These are phyloP conservation scores for Taphrina communis DNA, from an alignment of 1,139 yeast genomes.

Conservation along the genomic window DNA sequence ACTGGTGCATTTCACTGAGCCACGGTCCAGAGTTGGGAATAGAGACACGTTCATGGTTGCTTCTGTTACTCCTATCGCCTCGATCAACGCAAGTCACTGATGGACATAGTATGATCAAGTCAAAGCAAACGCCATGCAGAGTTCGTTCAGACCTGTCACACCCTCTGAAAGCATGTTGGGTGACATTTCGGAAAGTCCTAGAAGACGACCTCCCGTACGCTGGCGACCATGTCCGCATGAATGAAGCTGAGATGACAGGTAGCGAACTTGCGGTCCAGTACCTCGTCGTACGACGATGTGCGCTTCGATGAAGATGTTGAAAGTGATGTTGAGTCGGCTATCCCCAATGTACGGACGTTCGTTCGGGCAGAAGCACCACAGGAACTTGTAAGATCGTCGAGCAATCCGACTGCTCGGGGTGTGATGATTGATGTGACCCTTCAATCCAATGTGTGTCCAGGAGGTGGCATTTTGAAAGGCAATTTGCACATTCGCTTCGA, in stretches of 20 bases:
- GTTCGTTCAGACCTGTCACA: neutral
- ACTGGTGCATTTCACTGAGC: too few relatives aligned
- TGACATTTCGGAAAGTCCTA: constrained; percentile 1
- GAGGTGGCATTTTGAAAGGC: constrained; percentile 36
- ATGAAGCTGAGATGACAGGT: neutral
- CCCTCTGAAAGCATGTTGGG: neutral
- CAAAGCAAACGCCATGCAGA: neutral
- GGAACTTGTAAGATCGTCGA: constrained; percentile 15
- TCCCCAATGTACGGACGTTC: constrained; percentile 29
- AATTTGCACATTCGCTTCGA: constrained; percentile 8
- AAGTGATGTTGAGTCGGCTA: constrained; percentile 10
- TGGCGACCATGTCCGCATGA: neutral
- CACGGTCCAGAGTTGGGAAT: too few relatives aligned
- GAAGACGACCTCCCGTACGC: constrained; percentile 1
- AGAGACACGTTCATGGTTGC: too few relatives aligned
- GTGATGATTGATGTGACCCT: constrained; percentile 20
- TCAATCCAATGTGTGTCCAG: constrained; percentile 19
- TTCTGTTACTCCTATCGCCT: too few relatives aligned
- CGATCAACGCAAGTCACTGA: neutral
- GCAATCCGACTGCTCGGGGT: constrained; percentile 22
- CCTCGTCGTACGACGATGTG: neutral
- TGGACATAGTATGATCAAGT: neutral
- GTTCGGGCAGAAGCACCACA: constrained; percentile 36
- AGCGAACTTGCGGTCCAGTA: neutral
- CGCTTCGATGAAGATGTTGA: constrained; percentile 10